These are phyloP conservation scores for Penicillium crystallinum DNA, from an alignment of 495 filamentous ascomycete species.

Conservation along the genomic window DNA sequence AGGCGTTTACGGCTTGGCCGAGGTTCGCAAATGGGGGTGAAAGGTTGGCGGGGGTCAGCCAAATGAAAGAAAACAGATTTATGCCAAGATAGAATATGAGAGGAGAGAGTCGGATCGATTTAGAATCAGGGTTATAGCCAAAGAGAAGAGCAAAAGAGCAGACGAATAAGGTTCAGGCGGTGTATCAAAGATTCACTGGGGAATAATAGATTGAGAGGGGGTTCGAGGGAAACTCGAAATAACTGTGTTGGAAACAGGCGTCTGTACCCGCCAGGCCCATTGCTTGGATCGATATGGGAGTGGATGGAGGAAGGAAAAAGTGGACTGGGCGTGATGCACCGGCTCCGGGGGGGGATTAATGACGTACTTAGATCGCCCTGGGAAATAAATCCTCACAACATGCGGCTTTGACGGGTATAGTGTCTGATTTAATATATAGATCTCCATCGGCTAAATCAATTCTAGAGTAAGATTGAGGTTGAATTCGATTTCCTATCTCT, in stretches of 20 bases:
- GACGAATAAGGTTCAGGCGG: slow-evolving; percentile 16
- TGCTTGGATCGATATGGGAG: slow-evolving; percentile 29
- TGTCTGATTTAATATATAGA: too few species aligned
- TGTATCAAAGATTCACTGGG: slow-evolving; percentile 9
- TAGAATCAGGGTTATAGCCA: slow-evolving; percentile 9
- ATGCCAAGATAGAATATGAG: not conserved
- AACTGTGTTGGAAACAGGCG: slow-evolving; percentile 16
- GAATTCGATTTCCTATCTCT: not conserved
- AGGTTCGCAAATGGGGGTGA: slow-evolving; percentile 10
- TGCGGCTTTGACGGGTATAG: too few species aligned
- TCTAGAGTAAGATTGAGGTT: too few species aligned
- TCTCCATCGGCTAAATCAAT: too few species aligned
- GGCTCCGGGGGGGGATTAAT: slow-evolving; percentile 32
- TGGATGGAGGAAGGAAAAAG: slow-evolving; percentile 20
- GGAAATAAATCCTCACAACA: too few species aligned
- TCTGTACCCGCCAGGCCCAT: slow-evolving; percentile 21
- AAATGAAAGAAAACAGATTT: slow-evolving; percentile 3
- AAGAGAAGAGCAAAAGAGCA: slow-evolving; percentile 5
- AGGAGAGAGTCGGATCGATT: slow-evolving; percentile 3
- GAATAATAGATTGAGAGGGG: not conserved
- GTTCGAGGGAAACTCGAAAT: slow-evolving; percentile 2
- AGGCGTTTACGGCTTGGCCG: slow-evolving; percentile 36
- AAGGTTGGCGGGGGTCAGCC: slow-evolving; percentile 1
- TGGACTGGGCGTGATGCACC: slow-evolving; percentile 27
- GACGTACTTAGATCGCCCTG: slow-evolving; percentile 31